phyloP scores from a whole-genome alignment of 73 alveolate species.

The Uronychia binucleata region DNA sequence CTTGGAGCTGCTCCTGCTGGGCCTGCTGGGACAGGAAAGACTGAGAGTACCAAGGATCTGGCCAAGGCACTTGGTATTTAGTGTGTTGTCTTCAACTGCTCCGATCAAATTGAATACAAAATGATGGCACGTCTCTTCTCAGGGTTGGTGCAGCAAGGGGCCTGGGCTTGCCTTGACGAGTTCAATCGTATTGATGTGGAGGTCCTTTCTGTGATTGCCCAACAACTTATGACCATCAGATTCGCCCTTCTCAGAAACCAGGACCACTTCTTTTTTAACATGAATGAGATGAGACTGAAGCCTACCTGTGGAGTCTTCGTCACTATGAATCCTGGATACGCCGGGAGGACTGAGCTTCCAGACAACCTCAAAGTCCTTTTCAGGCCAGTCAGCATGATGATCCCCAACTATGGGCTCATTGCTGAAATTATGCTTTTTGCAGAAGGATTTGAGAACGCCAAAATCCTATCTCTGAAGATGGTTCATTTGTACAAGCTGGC shows the following conservation, averaged over 20 bases:
- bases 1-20: slow-evolving; percentile 99
- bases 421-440: slow-evolving; percentile 97
- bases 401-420: slow-evolving; percentile 94
- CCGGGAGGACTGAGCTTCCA: slow-evolving; percentile 97
- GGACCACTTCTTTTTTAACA: slow-evolving; percentile 76
- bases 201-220: slow-evolving; percentile 83
- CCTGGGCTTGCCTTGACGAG: slow-evolving; percentile 98
- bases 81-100: slow-evolving; percentile 99
- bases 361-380: slow-evolving; percentile 92
- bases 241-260: slow-evolving; percentile 88
- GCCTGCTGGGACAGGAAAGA: slow-evolving; percentile 99
- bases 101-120: slow-evolving; percentile 94
- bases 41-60: slow-evolving; percentile 98
- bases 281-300: slow-evolving; percentile 79
- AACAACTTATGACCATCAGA: slow-evolving; percentile 84
- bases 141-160: slow-evolving; percentile 96
- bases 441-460: slow-evolving; percentile 96
- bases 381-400: slow-evolving; percentile 98
- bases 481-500: slow-evolving; percentile 87
- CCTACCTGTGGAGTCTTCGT: slow-evolving; percentile 92
- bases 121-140: slow-evolving; percentile 94
- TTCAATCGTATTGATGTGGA: slow-evolving; percentile 96
- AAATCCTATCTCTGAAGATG: slow-evolving; percentile 79
- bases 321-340: slow-evolving; percentile 97
- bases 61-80: slow-evolving; percentile 98